phyloP scores from a whole-genome alignment of 2,329 filamentous ascomycete species.

The Pseudopyrenochaeta lycopersici region DNA sequence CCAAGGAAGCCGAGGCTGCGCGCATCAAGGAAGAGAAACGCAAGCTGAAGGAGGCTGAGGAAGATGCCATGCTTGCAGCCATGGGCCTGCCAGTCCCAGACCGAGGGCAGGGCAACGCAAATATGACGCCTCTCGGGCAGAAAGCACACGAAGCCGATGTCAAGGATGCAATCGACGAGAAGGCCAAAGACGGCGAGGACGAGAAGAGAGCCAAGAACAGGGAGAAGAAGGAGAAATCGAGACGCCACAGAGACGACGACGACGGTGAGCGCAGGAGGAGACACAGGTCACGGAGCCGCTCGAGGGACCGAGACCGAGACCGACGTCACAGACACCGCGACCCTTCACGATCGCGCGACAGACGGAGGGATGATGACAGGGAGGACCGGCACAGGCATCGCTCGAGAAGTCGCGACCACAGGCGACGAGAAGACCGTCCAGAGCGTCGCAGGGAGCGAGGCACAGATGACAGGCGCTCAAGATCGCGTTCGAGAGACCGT shows the following conservation, averaged over 20 bases:
- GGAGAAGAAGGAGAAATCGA: slow-evolving; percentile 35
- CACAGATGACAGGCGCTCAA: slow-evolving; percentile 35
- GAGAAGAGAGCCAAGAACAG: slow-evolving; percentile 24
- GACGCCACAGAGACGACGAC: slow-evolving; percentile 36
- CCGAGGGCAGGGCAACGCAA: slow-evolving; percentile 70
- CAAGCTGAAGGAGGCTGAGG: slow-evolving; percentile 87
- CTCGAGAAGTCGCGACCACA: slow-evolving; percentile 41
- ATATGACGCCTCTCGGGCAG: slow-evolving; percentile 66
- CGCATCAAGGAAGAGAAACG: slow-evolving; percentile 75
- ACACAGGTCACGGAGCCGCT: slow-evolving; percentile 38
- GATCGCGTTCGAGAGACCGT: slow-evolving; percentile 31
- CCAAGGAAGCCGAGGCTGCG: slow-evolving; percentile 66
- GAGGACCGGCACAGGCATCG: slow-evolving; percentile 41
- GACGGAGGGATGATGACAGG: slow-evolving; percentile 33
- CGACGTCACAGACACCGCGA: slow-evolving; percentile 38
- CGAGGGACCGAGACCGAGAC: slow-evolving; percentile 37
- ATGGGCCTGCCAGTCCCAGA: slow-evolving; percentile 79
- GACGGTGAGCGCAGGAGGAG: slow-evolving; percentile 33
- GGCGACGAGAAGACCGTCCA: slow-evolving; percentile 32
- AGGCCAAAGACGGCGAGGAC: slow-evolving; percentile 50
- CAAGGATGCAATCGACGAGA: slow-evolving; percentile 62
- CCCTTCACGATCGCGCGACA: slow-evolving; percentile 41
- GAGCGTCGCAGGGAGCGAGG: slow-evolving; percentile 33
- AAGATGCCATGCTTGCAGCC: slow-evolving; percentile 86
- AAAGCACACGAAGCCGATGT: slow-evolving; percentile 63